Percentiles rank a stretch among this genome's conserved stretches.
phyloP scores from a whole-genome alignment of 192 early-diverging fungal genomes.

The Entophlyctis luteolus region DNA sequence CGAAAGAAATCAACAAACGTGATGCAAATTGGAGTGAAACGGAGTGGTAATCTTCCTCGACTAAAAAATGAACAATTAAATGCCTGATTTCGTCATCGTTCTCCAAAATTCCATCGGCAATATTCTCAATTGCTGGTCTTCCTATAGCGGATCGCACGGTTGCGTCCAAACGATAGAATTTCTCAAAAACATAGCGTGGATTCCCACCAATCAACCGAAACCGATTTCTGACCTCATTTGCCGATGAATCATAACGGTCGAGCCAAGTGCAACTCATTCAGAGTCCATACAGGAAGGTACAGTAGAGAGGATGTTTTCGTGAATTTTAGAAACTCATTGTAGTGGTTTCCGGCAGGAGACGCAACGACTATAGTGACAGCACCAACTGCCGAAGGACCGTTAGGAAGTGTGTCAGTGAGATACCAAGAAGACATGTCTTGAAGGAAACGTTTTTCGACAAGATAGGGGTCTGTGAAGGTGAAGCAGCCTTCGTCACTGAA shows the following conservation, averaged over 20 bases:
- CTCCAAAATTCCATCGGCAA: neutral
- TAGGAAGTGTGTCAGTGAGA: slow-evolving; percentile 4
- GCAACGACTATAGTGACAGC: slow-evolving; percentile 13
- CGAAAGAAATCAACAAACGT: neutral
- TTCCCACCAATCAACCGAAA: slow-evolving; percentile 8
- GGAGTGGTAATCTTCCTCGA: neutral
- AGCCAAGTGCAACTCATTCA: slow-evolving; percentile 8
- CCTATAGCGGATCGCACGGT: neutral
- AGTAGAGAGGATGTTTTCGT: slow-evolving; percentile 8
- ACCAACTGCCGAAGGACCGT: slow-evolving; percentile 11
- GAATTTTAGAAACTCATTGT: slow-evolving; percentile 13
- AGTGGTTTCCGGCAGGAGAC: slow-evolving; percentile 2
- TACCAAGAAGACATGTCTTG: neutral
- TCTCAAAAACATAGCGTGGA: slow-evolving; percentile 12
- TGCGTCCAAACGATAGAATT: neutral
- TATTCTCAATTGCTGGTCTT: neutral
- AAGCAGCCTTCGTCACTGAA: neutral
- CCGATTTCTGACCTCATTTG: neutral
- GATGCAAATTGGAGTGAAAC: slow-evolving; percentile 1
- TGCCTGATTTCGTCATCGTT: slow-evolving; percentile 14
- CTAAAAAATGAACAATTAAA: slow-evolving; percentile 2
- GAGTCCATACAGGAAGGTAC: slow-evolving; percentile 5
- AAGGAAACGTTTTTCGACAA: neutral
- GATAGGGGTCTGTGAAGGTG: neutral
- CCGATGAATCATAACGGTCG: slow-evolving; percentile 2